A percentile compares a stretch with the other conserved stretches of the same genome.
Evolutionary conservation across 2,329 filamentous ascomycete genomes (phyloP).

Genomic region (Beauveria bassiana): DNA sequence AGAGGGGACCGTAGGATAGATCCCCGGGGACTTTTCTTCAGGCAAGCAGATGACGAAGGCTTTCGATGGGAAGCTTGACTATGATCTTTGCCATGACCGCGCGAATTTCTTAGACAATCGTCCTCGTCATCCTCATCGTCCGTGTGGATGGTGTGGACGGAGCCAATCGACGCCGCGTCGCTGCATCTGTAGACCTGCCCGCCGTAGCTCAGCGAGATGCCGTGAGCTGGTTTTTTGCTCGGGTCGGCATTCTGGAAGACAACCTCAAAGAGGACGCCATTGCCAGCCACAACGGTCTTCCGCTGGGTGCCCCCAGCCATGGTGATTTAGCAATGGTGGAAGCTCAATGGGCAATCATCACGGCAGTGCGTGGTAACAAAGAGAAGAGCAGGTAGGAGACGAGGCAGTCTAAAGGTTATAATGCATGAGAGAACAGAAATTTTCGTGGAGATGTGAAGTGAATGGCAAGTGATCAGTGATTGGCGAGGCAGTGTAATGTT

Average conservation of each 20-base stretch:
- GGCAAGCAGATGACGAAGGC: neutral
- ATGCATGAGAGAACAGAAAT: neutral
- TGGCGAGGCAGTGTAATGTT: neutral
- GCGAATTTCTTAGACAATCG: neutral
- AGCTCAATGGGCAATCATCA: slow-evolving; percentile 5
- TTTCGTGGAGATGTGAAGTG: neutral
- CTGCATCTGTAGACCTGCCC: slow-evolving; percentile 2
- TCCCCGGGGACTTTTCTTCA: neutral
- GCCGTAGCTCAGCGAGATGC: neutral
- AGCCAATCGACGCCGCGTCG: neutral
- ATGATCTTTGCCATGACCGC: neutral
- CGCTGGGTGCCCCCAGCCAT: slow-evolving; percentile 5
- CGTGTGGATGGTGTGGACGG: slow-evolving; percentile 6
- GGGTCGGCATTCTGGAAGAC: slow-evolving; percentile 2
- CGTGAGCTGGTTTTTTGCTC: neutral
- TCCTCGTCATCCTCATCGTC: slow-evolving; percentile 8
- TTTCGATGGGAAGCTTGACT: neutral
- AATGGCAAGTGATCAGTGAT: neutral
- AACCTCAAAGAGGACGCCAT: slow-evolving; percentile 3
- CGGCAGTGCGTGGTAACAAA: neutral
- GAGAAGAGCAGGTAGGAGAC: neutral
- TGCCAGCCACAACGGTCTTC: neutral
- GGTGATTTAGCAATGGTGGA: neutral
- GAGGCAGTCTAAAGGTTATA: neutral
- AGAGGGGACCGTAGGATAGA: neutral